These are phyloP conservation scores for Daldinia sp. DNA, from an alignment of 2,329 filamentous ascomycete species.

Conservation along the genomic window DNA sequence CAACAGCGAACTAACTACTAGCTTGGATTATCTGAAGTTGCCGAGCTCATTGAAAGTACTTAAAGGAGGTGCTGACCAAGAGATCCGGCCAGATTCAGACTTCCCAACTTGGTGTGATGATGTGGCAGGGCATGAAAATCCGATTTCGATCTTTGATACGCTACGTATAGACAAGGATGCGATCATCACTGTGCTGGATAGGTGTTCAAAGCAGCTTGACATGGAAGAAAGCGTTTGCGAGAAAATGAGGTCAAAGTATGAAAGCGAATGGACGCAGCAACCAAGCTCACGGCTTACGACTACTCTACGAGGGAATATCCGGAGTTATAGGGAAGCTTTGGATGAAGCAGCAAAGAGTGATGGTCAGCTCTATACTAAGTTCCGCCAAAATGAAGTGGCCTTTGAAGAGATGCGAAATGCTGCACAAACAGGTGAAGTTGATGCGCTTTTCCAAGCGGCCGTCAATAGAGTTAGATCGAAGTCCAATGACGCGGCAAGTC, in stretches of 20 bases:
- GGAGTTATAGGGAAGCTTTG: constrained; percentile 87
- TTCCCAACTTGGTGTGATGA: constrained; percentile 96
- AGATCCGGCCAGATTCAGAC: constrained; percentile 87
- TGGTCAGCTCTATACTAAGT: constrained; percentile 81
- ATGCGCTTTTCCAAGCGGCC: constrained; percentile 88
- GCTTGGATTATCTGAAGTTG: constrained; percentile 90
- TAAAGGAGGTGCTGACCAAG: constrained; percentile 92
- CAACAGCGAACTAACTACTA: constrained; percentile 95
- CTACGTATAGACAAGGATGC: constrained; percentile 81
- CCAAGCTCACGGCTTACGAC: constrained; percentile 90
- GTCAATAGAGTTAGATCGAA: constrained; percentile 82
- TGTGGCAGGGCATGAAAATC: constrained; percentile 85
- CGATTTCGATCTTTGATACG: constrained; percentile 81
- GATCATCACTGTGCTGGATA: constrained; percentile 79
- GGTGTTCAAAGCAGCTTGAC: constrained; percentile 87
- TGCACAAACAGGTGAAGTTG: constrained; percentile 85
- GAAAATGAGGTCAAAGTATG: constrained; percentile 99
- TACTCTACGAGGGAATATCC: constrained; percentile 86
- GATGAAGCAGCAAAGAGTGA: constrained; percentile 92
- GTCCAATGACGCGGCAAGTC: constrained; percentile 70
- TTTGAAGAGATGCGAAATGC: constrained; percentile 96
- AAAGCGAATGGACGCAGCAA: constrained; percentile 95
- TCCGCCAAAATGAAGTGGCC: constrained; percentile 86
- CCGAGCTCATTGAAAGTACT: constrained; percentile 90
- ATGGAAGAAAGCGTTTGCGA: constrained; percentile 98